Base-by-base conservation (phyloP, 2,329 filamentous ascomycete genomes). In the Neonectria punicea region DNA sequence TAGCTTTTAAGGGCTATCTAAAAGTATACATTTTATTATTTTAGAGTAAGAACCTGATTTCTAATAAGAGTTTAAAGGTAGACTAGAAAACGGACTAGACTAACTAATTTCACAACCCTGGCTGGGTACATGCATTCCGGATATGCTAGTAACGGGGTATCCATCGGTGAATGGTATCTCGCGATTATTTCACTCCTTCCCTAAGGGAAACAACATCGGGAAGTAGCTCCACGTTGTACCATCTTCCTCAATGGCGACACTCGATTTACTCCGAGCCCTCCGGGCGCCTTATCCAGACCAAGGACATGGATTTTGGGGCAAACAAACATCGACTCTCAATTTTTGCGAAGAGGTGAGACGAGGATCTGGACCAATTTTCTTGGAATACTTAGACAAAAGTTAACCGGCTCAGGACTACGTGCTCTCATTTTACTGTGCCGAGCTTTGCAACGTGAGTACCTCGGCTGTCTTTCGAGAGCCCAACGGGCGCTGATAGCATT, bases 271-370 rank as follows among this genome's bases (percentile, higher is more conserved):
- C 65, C 69, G 61, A 28, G 41, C 53, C 22, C 49, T 71, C 43
- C 62, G 65, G 32, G 34, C 84, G 65, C 77, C 82, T 1, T 86
- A 86, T 67, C 82, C 82, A 65, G 84, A 86, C 13, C 78, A 85
- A 28, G 63, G 36, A 32, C 10, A 57, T 22, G 90, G 90, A 20
- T 89, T 87, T 76, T 93, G 91, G 90, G 86, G 85, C 6, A 87
- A 90, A 22, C 88, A 91, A 61, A 93, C 91, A 1, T 89, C 89
- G 9, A 93, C 91, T 0, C 74, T 93, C 49, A 93, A 94, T 77
- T 94, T 92, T 86, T 94, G 92, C 75, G 92, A 94, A 84, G 92
- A 93, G 84, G 90, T 90, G 77, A 67, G 77, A 5, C 13, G n/a
- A 20, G 10, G 4, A 5, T 9, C 16, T 13, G 5, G 10, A 13